Conservation (phyloP, 495 filamentous ascomycete species). For the Cenococcum geophilum region DNA sequence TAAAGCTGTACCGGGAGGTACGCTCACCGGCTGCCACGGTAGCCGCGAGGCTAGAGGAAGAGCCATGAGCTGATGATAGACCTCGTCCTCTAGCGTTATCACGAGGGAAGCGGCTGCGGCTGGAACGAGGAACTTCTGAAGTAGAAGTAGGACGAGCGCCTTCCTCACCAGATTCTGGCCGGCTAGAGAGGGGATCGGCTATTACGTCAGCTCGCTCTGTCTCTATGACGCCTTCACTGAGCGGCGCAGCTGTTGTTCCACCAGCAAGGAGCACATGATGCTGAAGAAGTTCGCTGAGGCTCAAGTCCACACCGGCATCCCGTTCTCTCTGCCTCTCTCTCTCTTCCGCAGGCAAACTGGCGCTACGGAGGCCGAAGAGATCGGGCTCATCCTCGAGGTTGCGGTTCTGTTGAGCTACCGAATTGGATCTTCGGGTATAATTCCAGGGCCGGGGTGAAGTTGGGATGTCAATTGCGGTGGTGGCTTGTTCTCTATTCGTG, state of each 20-base stretch:
- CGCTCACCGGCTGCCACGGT: slow-evolving; percentile 29
- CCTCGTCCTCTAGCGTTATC: slow-evolving; percentile 23
- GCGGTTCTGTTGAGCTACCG: slow-evolving; percentile 65
- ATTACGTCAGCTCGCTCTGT: slow-evolving; percentile 7
- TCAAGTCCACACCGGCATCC: slow-evolving; percentile 32
- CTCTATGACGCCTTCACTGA: background rate
- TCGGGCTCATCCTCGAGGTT: slow-evolving; percentile 56
- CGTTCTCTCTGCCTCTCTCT: slow-evolving; percentile 22
- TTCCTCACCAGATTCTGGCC: slow-evolving; percentile 26
- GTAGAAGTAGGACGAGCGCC: slow-evolving; percentile 21
- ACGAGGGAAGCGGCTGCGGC: slow-evolving; percentile 1
- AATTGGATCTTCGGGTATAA: slow-evolving; percentile 64
- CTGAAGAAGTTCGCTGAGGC: slow-evolving; percentile 32
- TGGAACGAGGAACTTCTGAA: slow-evolving; percentile 20
- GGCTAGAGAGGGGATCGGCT: slow-evolving; percentile 3
- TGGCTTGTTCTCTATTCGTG: slow-evolving; percentile 34
- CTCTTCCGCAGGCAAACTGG: slow-evolving; percentile 69
- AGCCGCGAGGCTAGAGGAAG: slow-evolving; percentile 44
- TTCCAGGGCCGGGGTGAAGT: slow-evolving; percentile 63
- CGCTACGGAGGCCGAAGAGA: slow-evolving; percentile 59
- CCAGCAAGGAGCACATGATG: slow-evolving; percentile 24
- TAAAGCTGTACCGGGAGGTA: slow-evolving; percentile 40
- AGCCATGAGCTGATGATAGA: slow-evolving; percentile 39
- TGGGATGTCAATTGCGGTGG: slow-evolving; percentile 76
- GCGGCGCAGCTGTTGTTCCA: background rate